Percentiles rank a stretch among this genome's conserved stretches.
Conservation (phyloP, 2,329 filamentous ascomycete genomes). For the Fusarium bactridioides region DNA sequence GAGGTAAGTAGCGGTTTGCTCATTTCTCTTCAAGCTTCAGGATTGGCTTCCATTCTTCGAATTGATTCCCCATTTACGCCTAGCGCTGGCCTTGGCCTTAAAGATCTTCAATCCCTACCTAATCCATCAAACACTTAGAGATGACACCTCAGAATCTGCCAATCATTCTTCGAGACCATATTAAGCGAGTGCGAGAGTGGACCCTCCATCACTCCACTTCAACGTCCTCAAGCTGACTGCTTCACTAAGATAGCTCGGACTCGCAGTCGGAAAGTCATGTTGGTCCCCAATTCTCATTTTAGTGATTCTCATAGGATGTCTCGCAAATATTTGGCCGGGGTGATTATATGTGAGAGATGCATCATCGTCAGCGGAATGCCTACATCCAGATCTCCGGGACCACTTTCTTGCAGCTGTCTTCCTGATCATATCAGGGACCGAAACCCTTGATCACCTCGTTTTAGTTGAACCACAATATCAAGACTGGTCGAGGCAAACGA, state of each 20-base stretch:
- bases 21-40: background rate
- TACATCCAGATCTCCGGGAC: background rate
- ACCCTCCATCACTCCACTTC: constrained; percentile 9
- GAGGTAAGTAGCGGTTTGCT: background rate
- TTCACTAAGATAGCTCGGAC: background rate
- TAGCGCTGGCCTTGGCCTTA: constrained; percentile 1
- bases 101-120: background rate
- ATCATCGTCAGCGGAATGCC: background rate
- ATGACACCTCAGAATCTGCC: background rate
- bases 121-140: background rate
- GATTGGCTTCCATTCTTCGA: background rate
- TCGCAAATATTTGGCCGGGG: background rate
- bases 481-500: background rate
- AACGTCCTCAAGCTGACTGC: constrained; percentile 3
- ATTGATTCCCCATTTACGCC: constrained; percentile 8
- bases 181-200: constrained; percentile 33
- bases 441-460: background rate
- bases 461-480: background rate
- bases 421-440: background rate
- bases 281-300: background rate
- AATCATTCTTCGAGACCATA: background rate
- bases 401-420: background rate
- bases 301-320: background rate
- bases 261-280: background rate
- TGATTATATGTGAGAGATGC: background rate